Base-by-base conservation (phyloP, 1,139 yeast species). In the Taiozyma sp. region DNA sequence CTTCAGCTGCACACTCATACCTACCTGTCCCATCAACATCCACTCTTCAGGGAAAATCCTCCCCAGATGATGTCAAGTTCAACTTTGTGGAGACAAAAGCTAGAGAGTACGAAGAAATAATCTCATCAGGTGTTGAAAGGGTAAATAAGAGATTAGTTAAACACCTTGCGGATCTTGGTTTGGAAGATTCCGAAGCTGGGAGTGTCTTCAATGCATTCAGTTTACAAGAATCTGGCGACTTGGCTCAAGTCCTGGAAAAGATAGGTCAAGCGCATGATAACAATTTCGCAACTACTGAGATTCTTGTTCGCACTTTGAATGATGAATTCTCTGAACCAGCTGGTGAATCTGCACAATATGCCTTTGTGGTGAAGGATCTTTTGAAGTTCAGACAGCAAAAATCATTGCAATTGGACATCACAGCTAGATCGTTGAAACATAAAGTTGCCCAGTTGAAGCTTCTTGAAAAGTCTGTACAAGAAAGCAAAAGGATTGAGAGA, bases 231-330 rank as follows among this genome's bases (percentile, higher is more conserved):
- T 62, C 63, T 30, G 71, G 68, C 4, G 66, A 70, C 40, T 57
- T 75, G 48, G 77, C 79, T 4, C 66, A 74, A 5, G 71, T 73
- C 2, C 69, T 88, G 48, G 96, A 89, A 62, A 79, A 80, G 54
- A 75, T 87, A 22, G 96, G 96, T 0, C 88, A 85, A 61, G 83
- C 85, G 0, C 82, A 85, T 61, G 96, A 89, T 62, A 75, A 86
- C 44, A 80, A 83, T 34, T 85, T 79, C 56, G 74, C 85, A 22
- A 75, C 87, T 3, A 75, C 87, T 29, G 83, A 81, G 52, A 71
- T 80, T 1, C 71, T 89, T 14, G 78, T 81, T 16, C 74, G 78
- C 39, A 77, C 79, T 29, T 69, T 89, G 45, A 85, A 85, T 55
- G 76, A 85, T 6, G 80, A 81, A 48, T 87, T 87, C 60, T 75